Conservation (phyloP, 345 rosid genomes). For the Acer yangbiense region DNA sequence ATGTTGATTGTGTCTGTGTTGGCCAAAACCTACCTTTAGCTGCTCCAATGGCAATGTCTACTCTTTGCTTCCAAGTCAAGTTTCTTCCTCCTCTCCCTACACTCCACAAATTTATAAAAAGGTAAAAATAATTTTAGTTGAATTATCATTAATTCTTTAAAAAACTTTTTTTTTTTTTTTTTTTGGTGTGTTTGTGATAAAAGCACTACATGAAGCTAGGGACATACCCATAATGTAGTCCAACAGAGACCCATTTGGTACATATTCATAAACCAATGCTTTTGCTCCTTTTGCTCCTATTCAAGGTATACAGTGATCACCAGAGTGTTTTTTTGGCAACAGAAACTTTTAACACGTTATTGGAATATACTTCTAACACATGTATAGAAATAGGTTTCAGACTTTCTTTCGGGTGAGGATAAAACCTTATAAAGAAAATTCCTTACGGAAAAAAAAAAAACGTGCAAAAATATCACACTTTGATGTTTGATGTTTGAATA, state of each 20-base stretch:
- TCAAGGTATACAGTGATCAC: neutral
- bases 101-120: neutral
- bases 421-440: too few species aligned
- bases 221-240: conserved; percentile 54
- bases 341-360: neutral
- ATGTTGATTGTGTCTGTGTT: too few species aligned
- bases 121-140: neutral
- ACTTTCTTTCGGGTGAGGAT: too few species aligned
- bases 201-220: neutral
- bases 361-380: neutral
- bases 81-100: conserved; percentile 47
- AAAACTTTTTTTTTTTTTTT: too few species aligned
- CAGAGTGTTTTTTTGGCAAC: too few species aligned
- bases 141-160: neutral
- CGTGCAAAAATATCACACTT: too few species aligned
- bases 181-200: neutral
- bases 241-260: conserved; percentile 57
- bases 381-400: too few species aligned
- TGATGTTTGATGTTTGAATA: too few species aligned
- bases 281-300: conserved; percentile 49
- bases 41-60: conserved; percentile 60
- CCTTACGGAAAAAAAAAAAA: too few species aligned
- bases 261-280: conserved; percentile 57
- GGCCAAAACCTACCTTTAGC: conserved; percentile 47
- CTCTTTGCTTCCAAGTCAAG: conserved; percentile 63